Conservation (phyloP, 805 yeast genomes). For the Jamesozyma spencerorum region DNA sequence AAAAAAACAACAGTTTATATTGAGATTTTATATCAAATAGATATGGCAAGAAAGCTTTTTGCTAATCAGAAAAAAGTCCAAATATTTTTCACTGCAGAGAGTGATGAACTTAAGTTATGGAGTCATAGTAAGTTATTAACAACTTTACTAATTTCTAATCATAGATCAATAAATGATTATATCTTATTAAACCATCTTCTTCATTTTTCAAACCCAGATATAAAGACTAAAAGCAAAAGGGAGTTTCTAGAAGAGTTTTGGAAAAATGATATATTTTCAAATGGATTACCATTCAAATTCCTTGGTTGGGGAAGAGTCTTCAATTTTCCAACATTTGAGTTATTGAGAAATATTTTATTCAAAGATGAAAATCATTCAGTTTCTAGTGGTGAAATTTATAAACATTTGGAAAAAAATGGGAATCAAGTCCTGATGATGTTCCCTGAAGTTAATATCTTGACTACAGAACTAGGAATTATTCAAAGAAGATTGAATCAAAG, state of each 20-base stretch:
- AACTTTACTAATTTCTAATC: slow-evolving; percentile 38
- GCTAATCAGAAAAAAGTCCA: slow-evolving; percentile 15
- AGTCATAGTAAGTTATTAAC: slow-evolving; percentile 10
- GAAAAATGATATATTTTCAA: too few species aligned
- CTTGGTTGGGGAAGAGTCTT: slow-evolving; percentile 64
- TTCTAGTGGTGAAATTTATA: slow-evolving; percentile 24
- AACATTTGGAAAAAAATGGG: slow-evolving; percentile 24
- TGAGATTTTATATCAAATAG: slow-evolving; percentile 14
- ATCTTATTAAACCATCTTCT: slow-evolving; percentile 37
- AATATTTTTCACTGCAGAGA: slow-evolving; percentile 19
- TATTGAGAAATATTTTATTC: slow-evolving; percentile 39
- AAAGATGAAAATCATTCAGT: slow-evolving; percentile 63
- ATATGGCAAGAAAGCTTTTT: slow-evolving; percentile 15
- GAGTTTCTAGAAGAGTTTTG: slow-evolving; percentile 43
- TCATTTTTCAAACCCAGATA: slow-evolving; percentile 12
- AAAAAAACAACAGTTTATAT: background rate
- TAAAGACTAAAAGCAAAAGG: background rate
- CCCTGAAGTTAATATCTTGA: slow-evolving; percentile 76
- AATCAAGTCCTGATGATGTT: slow-evolving; percentile 60
- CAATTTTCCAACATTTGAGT: slow-evolving; percentile 46
- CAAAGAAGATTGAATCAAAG: slow-evolving; percentile 50
- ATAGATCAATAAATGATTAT: slow-evolving; percentile 60
- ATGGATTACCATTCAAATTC: too few species aligned
- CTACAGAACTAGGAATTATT: slow-evolving; percentile 35
- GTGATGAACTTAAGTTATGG: slow-evolving; percentile 13